phyloP scores from a whole-genome alignment of 2,329 filamentous ascomycete genomes.

The Colletotrichum costaricense region DNA sequence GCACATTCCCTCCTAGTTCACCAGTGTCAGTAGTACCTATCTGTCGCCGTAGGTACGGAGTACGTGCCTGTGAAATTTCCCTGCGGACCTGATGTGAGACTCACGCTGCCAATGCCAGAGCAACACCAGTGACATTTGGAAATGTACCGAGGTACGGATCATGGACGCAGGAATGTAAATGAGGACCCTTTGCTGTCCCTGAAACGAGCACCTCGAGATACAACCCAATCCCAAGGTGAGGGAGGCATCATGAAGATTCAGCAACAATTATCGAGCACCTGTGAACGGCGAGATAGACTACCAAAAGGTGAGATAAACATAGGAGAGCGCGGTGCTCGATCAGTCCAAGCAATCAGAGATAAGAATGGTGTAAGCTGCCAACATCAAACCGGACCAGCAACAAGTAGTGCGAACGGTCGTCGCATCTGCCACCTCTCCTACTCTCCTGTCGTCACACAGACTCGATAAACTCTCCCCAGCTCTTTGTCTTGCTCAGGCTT shows the following conservation, averaged over 20 bases:
- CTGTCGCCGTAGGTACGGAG: too few species aligned
- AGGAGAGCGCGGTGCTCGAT: not conserved
- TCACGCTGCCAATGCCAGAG: not conserved
- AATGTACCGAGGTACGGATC: not conserved
- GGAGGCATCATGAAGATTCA: not conserved
- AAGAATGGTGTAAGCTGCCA: slow-evolving; percentile 4
- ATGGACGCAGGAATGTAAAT: slow-evolving; percentile 9
- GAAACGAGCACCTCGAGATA: not conserved
- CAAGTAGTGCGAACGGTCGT: slow-evolving; percentile 6
- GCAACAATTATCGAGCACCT: too few species aligned
- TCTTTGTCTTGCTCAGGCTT: not conserved
- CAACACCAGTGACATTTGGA: not conserved
- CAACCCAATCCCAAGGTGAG: not conserved
- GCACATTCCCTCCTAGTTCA: not conserved
- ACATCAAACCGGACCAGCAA: slow-evolving; percentile 21
- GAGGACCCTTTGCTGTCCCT: not conserved
- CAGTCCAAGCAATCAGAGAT: not conserved
- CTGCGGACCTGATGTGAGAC: not conserved
- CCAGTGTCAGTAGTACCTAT: too few species aligned
- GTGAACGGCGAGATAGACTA: too few species aligned
- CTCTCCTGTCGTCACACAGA: not conserved
- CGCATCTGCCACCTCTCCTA: not conserved
- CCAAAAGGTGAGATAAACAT: not conserved
- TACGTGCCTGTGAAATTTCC: not conserved
- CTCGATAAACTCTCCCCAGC: not conserved